Evolutionary conservation across 2,329 filamentous ascomycete species (phyloP).

Genomic region (Arthrocladium fulminans): DNA sequence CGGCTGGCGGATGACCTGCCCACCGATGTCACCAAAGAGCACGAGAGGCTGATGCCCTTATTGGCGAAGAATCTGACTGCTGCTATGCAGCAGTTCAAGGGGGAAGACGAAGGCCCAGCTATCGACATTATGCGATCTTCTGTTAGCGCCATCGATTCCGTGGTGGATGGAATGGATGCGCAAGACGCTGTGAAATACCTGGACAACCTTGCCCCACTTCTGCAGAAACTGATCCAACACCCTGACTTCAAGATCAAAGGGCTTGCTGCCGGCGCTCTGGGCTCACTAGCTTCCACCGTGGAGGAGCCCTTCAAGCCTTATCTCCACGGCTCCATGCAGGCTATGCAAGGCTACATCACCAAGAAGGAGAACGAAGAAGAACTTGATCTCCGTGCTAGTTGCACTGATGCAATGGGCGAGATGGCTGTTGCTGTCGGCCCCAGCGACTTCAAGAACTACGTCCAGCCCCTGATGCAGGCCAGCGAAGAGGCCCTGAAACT

Average conservation of each 20-base stretch:
- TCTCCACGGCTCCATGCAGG: slow-evolving; percentile 82
- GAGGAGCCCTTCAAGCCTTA: slow-evolving; percentile 80
- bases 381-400: slow-evolving; percentile 77
- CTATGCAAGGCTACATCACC: slow-evolving; percentile 72
- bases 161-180: slow-evolving; percentile 74
- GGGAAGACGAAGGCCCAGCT: slow-evolving; percentile 61
- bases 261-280: slow-evolving; percentile 77
- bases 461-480: slow-evolving; percentile 79
- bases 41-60: slow-evolving; percentile 72
- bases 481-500: slow-evolving; percentile 85
- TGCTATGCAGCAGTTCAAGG: slow-evolving; percentile 59
- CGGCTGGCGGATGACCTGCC: slow-evolving; percentile 87
- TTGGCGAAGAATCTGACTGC: slow-evolving; percentile 83
- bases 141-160: slow-evolving; percentile 81
- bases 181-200: slow-evolving; percentile 76
- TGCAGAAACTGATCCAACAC: slow-evolving; percentile 75
- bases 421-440: slow-evolving; percentile 83
- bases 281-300: slow-evolving; percentile 79
- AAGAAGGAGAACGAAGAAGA: slow-evolving; percentile 87
- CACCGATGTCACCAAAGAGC: slow-evolving; percentile 78
- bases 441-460: slow-evolving; percentile 80
- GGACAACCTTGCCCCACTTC: slow-evolving; percentile 69
- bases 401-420: slow-evolving; percentile 86
- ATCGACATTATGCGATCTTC: slow-evolving; percentile 80
- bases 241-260: slow-evolving; percentile 84